A percentile compares a stretch with the other conserved stretches of the same genome.
These are phyloP conservation scores for Calycina herbarum DNA, from an alignment of 2,329 filamentous ascomycete genomes.

Conservation along the genomic window DNA sequence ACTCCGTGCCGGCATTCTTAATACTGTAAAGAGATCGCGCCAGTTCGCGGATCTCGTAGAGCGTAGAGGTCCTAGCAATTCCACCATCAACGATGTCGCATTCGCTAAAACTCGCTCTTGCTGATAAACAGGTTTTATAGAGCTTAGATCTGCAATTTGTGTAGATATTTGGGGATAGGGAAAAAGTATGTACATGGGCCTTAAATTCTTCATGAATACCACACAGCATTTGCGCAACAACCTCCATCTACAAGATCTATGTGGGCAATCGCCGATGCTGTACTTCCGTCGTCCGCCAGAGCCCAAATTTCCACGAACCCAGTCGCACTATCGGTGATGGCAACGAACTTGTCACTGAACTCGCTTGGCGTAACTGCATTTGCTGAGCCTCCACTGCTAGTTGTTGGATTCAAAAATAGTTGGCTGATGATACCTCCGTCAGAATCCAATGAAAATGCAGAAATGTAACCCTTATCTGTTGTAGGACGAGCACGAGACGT, in stretches of 20 bases:
- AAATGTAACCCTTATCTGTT: conserved; percentile 17
- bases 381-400: conserved; percentile 10
- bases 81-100: too few relatives aligned
- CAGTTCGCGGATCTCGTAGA: too few relatives aligned
- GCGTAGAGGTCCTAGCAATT: too few relatives aligned
- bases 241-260: conserved; percentile 16
- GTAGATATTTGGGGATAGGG: not conserved
- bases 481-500: conserved; percentile 24
- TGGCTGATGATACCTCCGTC: conserved; percentile 8
- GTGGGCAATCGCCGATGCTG: conserved; percentile 3
- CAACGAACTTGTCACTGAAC: conserved; percentile 17
- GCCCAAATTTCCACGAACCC: conserved; percentile 27
- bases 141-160: too few relatives aligned
- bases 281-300: conserved; percentile 5
- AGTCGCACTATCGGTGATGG: conserved; percentile 20
- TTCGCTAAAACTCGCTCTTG: too few relatives aligned
- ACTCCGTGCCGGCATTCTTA: too few relatives aligned
- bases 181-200: not conserved
- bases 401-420: conserved; percentile 10
- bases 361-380: conserved; percentile 11
- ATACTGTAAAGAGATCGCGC: too few relatives aligned
- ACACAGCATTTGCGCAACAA: conserved; percentile 17
- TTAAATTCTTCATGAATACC: conserved; percentile 1
- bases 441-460: conserved; percentile 9
- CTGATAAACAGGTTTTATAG: too few relatives aligned